These are phyloP conservation scores for Candida tetrigidarum DNA, from an alignment of 1,139 yeast genomes.

Conservation along the genomic window DNA sequence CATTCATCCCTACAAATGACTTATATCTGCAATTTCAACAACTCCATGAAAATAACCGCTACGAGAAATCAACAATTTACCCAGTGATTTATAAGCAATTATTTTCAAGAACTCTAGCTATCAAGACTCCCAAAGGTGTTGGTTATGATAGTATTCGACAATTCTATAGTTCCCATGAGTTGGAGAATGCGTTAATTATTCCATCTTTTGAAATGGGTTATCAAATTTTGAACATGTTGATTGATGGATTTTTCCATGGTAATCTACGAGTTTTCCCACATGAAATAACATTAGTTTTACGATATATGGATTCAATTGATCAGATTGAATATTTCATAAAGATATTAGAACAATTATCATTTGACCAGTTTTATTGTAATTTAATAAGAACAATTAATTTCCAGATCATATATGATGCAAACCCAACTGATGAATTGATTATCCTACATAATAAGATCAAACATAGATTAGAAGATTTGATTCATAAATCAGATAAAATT, in stretches of 20 bases:
- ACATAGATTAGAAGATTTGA: conserved; percentile 21
- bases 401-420: conserved; percentile 21
- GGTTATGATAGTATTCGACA: conserved; percentile 9
- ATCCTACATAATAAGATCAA: conserved; percentile 16
- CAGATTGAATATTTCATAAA: conserved; percentile 19
- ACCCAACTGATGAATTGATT: conserved; percentile 9
- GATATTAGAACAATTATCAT: conserved; percentile 23
- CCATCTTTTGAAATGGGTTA: conserved; percentile 7
- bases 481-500: conserved; percentile 20
- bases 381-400: conserved; percentile 16
- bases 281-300: conserved; percentile 20
- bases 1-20: conserved; percentile 7
- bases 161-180: conserved; percentile 2
- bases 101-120: conserved; percentile 1
- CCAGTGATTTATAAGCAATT: not conserved
- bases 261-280: conserved; percentile 18
- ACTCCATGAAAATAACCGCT: not conserved
- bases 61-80: not conserved
- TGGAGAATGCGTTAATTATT: conserved; percentile 5
- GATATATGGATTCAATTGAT: conserved; percentile 1
- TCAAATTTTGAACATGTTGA: conserved; percentile 9
- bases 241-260: conserved; percentile 6
- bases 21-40: conserved; percentile 1
- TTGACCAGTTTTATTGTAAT: conserved; percentile 20
- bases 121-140: conserved; percentile 1